Conservation (phyloP, 805 yeast species). For the Starmerella bombicola region DNA sequence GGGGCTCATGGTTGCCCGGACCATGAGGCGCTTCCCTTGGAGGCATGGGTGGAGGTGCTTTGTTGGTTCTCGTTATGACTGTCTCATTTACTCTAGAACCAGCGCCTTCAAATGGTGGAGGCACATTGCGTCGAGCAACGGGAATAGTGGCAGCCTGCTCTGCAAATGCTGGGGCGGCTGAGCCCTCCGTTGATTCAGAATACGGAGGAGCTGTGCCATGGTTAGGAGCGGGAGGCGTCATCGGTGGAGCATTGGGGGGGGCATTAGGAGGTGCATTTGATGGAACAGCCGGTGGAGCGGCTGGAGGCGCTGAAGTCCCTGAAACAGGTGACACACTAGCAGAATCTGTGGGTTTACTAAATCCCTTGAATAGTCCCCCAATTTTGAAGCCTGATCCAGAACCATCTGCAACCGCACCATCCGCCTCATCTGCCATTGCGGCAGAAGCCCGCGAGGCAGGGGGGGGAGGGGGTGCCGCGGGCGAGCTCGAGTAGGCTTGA, state of each 20-base stretch:
- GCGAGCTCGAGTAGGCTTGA: background rate
- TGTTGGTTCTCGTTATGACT: conserved; percentile 3
- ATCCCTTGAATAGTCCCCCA: conserved; percentile 14
- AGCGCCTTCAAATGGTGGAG: conserved; percentile 14
- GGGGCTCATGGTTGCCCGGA: no score
- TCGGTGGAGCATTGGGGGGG: conserved; percentile 15
- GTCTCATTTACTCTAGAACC: conserved; percentile 15
- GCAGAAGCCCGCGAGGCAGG: conserved; percentile 1
- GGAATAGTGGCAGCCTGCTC: background rate
- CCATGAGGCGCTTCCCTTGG: conserved; percentile 5
- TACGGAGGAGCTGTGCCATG: conserved; percentile 8
- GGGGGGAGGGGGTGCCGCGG: conserved; percentile 6
- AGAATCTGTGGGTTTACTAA: conserved; percentile 10
- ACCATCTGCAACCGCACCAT: conserved; percentile 7
- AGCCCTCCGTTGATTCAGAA: conserved; percentile 10
- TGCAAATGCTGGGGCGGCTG: conserved; percentile 1
- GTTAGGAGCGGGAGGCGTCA: conserved; percentile 8
- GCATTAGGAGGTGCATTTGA: conserved; percentile 5
- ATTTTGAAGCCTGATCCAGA: conserved; percentile 4
- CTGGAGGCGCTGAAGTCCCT: conserved; percentile 15
- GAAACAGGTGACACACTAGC: conserved; percentile 13
- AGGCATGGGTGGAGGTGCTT: conserved; percentile 11
- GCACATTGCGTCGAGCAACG: conserved; percentile 17
- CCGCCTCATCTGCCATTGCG: conserved; percentile 4
- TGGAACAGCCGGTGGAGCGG: conserved; percentile 10